Evolutionary conservation across 1,139 yeast genomes (phyloP), one percentile per base, ranked within the genome.

Genomic region (Geotrichum histeridarum): DNA sequence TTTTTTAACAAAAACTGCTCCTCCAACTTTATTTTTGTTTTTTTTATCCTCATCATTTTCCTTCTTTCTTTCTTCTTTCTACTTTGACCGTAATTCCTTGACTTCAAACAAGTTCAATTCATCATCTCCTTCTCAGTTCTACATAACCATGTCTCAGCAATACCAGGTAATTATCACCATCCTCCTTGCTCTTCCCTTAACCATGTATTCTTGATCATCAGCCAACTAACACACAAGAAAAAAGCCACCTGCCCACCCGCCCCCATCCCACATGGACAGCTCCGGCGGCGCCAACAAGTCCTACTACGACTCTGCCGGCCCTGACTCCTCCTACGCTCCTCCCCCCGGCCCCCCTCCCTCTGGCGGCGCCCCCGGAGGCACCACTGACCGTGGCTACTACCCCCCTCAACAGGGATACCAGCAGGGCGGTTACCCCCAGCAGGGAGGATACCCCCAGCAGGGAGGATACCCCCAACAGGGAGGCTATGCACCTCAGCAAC

Each of bases 391-490:
- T 12, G 45, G 50, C 36, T 35, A 49, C 42, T 17, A 15, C 33
- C 43, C 53, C 8, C 53, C 49, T 5, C 44, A 42, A 33, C 44
- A 42, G 33, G 33, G 38, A 18, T 68, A 69, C 58, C 73, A 70
- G 53, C 48, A 55, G 18, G 43, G 39, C 33, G 53, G 39, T 30
- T 68, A 68, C 33, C 50, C 52, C n/a, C 51, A 11, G 8, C 53
- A 31, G 31, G 42, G 52, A 47, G 67, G 65, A 11, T 67, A 67
- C 7, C 52, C 49, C 3, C 44, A 41, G 32, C 44, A 41, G 32
- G n/a, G 32, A 33, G 65, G 42, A 27, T 68, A 69, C 59, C 63
- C 64, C 52, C 71, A 66, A 54, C 48, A 55, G 18, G 38, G 32
- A n/a, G 53, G 39, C 14, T 68, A 68, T 31, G 44, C 51, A 17